Base-by-base conservation (phyloP, 2,329 filamentous ascomycete species). In the Fusarium verrucosum region DNA sequence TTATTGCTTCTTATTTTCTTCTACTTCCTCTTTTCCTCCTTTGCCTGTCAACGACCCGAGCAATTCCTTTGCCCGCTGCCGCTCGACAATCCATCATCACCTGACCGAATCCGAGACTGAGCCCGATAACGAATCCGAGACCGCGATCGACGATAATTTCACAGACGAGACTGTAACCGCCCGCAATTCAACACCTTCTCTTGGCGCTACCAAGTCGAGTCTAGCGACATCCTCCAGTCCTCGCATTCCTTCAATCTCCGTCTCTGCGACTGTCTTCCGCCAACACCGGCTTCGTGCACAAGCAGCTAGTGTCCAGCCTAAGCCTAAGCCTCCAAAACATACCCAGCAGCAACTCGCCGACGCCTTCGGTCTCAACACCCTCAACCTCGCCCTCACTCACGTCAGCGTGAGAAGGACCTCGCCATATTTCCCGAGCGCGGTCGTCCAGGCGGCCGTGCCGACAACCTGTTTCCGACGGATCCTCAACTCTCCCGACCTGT, bases 361-460 rank as follows among this genome's bases (percentile, higher is more conserved):
- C 40, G 43, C 22, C 37, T 58, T 42, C 25, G 28, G 35, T 58
- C 38, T 46, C 10, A 22, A 41, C 43, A 35, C 51, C 38, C 32
- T 52, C 35, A 26, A 45, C 16, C 32, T 38, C 37, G 25, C 49
- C 40, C 44, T 62, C 42, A 49, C 67, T 70, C 65, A 68, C 70
- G 52, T 66, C 52, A 45, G 58, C 61, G 66, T 68, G 66, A 71
- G 51, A 60, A 61, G 56, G 47, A 70, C 68, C 45, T 63, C 71
- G 62, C 69, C 67, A 72, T 71, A 69, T 45, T 57, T 64, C 61
- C 58, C 60, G 66, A 72, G 73, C 78, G 79, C 78, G 77, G 79
- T 81, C 80, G 77, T 81, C 71, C 71, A 75, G 74, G 75, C 81
- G 79, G 80, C 76, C 76, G 79, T 78, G 78, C 75, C 74, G 69